Conservation (phyloP, 768 basidiomycete species). For the Lactarius akahatsu region DNA sequence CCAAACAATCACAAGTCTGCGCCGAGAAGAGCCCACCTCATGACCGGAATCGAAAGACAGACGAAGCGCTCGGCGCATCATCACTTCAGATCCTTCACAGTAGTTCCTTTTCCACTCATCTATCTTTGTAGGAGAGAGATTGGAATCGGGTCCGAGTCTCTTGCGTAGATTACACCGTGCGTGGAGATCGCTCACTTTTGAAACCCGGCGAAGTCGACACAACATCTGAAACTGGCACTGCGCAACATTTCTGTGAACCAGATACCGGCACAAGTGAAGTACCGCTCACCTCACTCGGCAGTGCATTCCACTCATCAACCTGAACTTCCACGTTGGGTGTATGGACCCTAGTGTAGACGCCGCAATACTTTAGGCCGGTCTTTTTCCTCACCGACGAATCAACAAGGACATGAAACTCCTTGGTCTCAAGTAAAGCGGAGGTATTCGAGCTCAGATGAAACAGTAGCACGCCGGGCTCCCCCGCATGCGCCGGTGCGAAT, state of each 20-base stretch:
- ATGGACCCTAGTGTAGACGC: not conserved
- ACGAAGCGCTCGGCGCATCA: rapidly evolving
- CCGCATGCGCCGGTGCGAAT: not conserved
- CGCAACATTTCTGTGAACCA: not conserved
- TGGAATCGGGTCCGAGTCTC: not conserved
- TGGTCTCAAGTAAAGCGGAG: not conserved
- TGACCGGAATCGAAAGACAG: not conserved
- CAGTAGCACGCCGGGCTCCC: not conserved
- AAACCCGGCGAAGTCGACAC: rapidly evolving
- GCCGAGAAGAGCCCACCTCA: constrained; percentile 6
- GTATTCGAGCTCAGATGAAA: not conserved
- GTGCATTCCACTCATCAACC: not conserved
- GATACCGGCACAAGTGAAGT: not conserved
- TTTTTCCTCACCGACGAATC: not conserved
- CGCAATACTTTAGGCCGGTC: not conserved
- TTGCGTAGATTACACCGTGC: not conserved
- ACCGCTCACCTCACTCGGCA: not conserved
- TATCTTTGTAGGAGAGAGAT: not conserved
- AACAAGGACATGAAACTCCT: not conserved
- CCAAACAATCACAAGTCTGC: not conserved
- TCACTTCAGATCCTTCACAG: rapidly evolving
- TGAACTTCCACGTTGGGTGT: not conserved
- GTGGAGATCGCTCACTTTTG: not conserved
- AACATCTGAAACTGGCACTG: not conserved
- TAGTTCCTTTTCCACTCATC: not conserved